Evolutionary conservation across 345 rosid genomes (phyloP), one percentile per base, ranked within the genome.

Genomic region (Corymbia maculata): DNA sequence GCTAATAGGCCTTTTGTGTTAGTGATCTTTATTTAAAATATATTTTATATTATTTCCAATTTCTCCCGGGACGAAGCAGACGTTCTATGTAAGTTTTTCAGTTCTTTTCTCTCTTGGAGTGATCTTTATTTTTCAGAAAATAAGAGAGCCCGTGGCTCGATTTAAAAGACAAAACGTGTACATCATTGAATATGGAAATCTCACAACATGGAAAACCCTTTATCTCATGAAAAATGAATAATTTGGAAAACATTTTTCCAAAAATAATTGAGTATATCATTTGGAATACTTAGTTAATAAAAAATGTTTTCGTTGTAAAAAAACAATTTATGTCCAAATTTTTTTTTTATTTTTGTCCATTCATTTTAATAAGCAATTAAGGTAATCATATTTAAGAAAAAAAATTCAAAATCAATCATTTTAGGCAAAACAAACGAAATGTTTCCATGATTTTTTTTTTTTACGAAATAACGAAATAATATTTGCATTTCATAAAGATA

Each of bases 1-100:
- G 93, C 92, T 88, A 91, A 88, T 91, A 75, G 90, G 91, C 92
- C 90, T 1, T 51, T 68, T 9, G 47, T 0, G 4, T 0, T 9
- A 8, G n/a, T 55, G 2, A 0, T 36, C 3, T 1, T 19, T 11
- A 47, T 70, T 36, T 26, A 4, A 68, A 7, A 2, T 32, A 8
- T 1, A 21, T 68, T 0, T 8, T 55, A 5, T 36, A 17, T 0
- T 5, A 36, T 1, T 17, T 6, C 14, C 9, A 70, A 36, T 17
- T 9, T 75, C 24, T 17, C 7, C 4, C 3, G 16, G 26, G 2
- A 4, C 11, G 10, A 70, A 4, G 11, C 17, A 9, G 7, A 59
- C 66, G 24, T 9, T 8, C 30, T 75, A 10, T 19, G 13, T 19
- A 6, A 75, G 47, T 1, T 75, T 36, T 75, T 42, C 49, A 36